These are phyloP conservation scores for Coemansia sp. DNA, from an alignment of 192 early-diverging fungal genomes.

Conservation along the genomic window DNA sequence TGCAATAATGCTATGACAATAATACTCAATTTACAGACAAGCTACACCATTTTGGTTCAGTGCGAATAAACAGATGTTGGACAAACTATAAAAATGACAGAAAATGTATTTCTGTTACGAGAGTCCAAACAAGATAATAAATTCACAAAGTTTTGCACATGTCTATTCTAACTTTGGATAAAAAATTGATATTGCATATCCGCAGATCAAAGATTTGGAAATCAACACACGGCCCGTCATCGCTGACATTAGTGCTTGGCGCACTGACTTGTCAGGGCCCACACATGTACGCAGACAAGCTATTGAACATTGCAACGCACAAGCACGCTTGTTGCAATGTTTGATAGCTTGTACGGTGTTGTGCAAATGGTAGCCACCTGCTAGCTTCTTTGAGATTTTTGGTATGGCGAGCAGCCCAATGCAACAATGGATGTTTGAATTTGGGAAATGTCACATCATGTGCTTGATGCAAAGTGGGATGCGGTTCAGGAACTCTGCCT, in stretches of 20 bases:
- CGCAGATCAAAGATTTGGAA: too few species aligned
- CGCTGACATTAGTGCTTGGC: constrained; percentile 19
- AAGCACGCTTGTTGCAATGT: constrained; percentile 11
- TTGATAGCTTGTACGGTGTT: constrained; percentile 29
- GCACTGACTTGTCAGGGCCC: constrained; percentile 28
- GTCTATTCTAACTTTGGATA: too few species aligned
- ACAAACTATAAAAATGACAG: too few species aligned
- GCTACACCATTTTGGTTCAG: too few species aligned
- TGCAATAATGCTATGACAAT: too few species aligned
- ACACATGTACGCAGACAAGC: constrained; percentile 26
- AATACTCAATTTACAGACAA: too few species aligned
- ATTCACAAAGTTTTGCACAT: too few species aligned
- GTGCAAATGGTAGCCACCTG: constrained; percentile 10
- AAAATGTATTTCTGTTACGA: too few species aligned
- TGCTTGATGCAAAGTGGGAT: constrained; percentile 24
- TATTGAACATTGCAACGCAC: constrained; percentile 7
- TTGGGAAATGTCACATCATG: constrained; percentile 19
- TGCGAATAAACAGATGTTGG: too few species aligned
- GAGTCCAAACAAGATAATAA: too few species aligned
- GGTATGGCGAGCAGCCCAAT: constrained; percentile 19
- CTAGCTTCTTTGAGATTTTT: constrained; percentile 10
- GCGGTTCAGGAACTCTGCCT: constrained; percentile 13
- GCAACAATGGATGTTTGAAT: constrained; percentile 38
- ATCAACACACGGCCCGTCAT: too few species aligned
- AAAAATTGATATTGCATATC: too few species aligned